phyloP scores from a whole-genome alignment of 306 rosid species.

The Dryas octopetala region DNA sequence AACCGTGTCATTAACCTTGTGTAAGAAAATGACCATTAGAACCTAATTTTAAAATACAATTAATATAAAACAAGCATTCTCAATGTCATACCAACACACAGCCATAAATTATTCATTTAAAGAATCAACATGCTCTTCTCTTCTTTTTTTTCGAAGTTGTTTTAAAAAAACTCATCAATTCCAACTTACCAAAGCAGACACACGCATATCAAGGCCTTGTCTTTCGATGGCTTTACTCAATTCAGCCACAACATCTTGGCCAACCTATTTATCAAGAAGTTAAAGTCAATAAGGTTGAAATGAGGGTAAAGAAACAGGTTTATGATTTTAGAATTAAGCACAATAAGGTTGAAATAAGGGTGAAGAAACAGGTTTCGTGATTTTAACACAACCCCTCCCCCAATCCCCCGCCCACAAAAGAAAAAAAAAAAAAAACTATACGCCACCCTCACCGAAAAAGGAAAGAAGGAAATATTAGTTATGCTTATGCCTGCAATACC shows the following conservation, averaged over 20 bases:
- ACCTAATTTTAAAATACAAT: background rate
- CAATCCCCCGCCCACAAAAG: no score
- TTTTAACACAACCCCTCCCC: background rate
- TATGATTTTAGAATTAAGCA: background rate
- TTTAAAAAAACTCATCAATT: background rate
- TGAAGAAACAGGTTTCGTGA: background rate
- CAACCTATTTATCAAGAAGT: constrained; percentile 59
- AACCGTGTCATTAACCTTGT: constrained; percentile 88
- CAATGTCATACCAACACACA: background rate
- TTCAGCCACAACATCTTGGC: constrained; percentile 84
- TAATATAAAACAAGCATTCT: background rate
- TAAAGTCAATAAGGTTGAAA: background rate
- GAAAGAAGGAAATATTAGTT: background rate
- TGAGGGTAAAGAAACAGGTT: background rate
- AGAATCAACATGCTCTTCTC: background rate
- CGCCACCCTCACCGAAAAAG: no score
- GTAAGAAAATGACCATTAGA: background rate
- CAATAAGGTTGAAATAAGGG: background rate
- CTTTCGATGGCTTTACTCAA: constrained; percentile 74
- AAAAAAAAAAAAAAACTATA: no score
- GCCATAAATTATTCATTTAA: background rate
- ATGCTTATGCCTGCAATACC: background rate
- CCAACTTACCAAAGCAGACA: constrained; percentile 67
- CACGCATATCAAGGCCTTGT: constrained; percentile 83
- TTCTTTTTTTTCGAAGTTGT: background rate